Percentiles rank a stretch among this genome's conserved stretches.
Evolutionary conservation across 768 basidiomycete species (phyloP).

Genomic region (Paxillus ammoniavirescens): DNA sequence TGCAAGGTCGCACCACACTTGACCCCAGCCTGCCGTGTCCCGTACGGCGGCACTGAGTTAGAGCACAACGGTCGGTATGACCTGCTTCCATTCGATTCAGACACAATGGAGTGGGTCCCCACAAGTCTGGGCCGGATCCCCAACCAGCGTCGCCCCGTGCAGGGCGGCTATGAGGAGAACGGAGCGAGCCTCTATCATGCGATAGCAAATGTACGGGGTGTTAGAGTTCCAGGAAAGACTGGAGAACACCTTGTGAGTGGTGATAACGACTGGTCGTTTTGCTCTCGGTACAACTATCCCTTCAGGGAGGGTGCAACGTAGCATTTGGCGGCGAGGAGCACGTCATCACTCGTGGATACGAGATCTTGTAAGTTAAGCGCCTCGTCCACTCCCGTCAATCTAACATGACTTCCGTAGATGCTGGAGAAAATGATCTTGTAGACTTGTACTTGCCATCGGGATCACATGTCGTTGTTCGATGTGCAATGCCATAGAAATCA

Average conservation of each 20-base stretch:
- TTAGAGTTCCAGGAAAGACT: slow-evolving; percentile 72
- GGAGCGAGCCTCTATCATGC: slow-evolving; percentile 72
- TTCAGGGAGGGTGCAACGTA: slow-evolving; percentile 42
- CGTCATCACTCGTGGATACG: slow-evolving; percentile 38
- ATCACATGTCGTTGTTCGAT: no score
- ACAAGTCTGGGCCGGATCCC: slow-evolving; percentile 63
- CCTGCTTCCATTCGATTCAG: slow-evolving; percentile 64
- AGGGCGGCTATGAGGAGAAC: slow-evolving; percentile 74
- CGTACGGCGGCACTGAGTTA: slow-evolving; percentile 62
- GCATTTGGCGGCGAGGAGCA: slow-evolving; percentile 40
- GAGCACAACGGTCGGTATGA: slow-evolving; percentile 69
- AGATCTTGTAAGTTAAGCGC: slow-evolving; percentile 38
- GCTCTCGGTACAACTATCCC: not conserved
- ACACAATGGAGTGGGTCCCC: slow-evolving; percentile 73
- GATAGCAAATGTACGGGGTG: slow-evolving; percentile 46
- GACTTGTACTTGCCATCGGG: not conserved
- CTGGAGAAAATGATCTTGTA: slow-evolving; percentile 29
- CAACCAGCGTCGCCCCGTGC: slow-evolving; percentile 53
- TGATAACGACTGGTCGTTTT: not conserved
- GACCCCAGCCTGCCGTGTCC: slow-evolving; percentile 49
- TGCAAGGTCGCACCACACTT: slow-evolving; percentile 75
- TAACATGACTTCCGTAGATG: slow-evolving; percentile 28
- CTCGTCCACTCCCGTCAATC: not conserved
- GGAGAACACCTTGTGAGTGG: slow-evolving; percentile 62
- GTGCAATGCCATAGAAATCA: no score